Evolutionary conservation across 176 grass and related monocot genomes (phyloP), one percentile per base, ranked within the genome.

Genomic region (Triticum timopheevii): DNA sequence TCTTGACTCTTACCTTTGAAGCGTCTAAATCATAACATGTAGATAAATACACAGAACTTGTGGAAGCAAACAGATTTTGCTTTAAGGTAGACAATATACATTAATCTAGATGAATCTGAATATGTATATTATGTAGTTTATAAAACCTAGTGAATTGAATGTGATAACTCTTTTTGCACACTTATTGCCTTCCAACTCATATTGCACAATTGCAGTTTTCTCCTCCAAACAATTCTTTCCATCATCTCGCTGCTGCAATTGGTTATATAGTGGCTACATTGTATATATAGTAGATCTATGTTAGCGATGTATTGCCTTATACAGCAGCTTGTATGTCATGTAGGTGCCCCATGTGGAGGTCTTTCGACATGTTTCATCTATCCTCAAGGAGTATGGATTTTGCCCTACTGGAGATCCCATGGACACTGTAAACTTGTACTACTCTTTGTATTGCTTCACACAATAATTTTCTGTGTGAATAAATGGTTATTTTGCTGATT

Each of bases 331-430:
- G 42, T 52, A 52, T 50, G 42, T 76, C 81, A 71, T 83, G 81
- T 56, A 83, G 81, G 81, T 83, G 12, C 19, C 76, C 54, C 76
- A 83, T 73, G 33, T 13, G 5, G 50, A 83, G 15, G 50, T 73
- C 33, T 71, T 83, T 40, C 50, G 11, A 40, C 67, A 73, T 59
- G 81, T 83, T 39, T 83, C 81, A 28, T 61, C n/a, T 61, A 11
- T 83, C 56, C 68, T 83, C n/a, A 42, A 73, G 68, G 81, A 61
- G 24, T 56, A 83, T 61, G 81, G 68, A 19, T 40, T 73, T 83
- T 28, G 4, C 58, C 34, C 34, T 42, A 27, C 52, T 42, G 52
- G 50, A 42, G 54, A 83, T 73, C 8, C 10, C 67, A 42, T 73
- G 23, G 34, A 83, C n/a, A 4, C 56, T 73, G 1, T 56, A 17